Conservation (phyloP, 1,139 yeast genomes). For the Arxiozyma bovina region DNA sequence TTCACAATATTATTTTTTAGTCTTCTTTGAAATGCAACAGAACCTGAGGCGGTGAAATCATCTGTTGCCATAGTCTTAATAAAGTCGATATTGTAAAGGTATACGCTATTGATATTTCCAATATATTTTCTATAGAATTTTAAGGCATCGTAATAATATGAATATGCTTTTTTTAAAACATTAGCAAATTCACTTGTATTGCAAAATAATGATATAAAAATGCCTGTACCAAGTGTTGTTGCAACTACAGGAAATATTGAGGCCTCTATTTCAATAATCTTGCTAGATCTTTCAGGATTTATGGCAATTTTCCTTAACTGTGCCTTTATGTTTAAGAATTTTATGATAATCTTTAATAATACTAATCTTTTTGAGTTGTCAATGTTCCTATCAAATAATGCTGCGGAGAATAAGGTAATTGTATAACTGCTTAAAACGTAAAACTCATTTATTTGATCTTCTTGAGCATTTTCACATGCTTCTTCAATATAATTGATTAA, state of each 20-base stretch:
- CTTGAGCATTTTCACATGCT: conserved; percentile 13
- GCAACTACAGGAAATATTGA: conserved; percentile 19
- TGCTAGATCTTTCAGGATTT: conserved; percentile 6
- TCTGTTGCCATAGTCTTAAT: conserved; percentile 48
- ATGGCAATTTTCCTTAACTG: conserved; percentile 15
- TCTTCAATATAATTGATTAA: conserved; percentile 19
- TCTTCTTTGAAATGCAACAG: conserved; percentile 67
- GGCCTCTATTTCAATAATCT: conserved; percentile 15
- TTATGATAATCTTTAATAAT: conserved; percentile 20
- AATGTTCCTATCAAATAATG: conserved; percentile 23
- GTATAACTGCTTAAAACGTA: conserved; percentile 22
- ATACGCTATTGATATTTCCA: conserved; percentile 15
- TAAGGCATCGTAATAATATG: conserved; percentile 14
- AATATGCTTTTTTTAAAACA: conserved; percentile 15
- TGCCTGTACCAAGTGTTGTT: conserved; percentile 25
- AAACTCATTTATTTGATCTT: conserved; percentile 13
- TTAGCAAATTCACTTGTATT: conserved; percentile 18
- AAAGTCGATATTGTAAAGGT: conserved; percentile 38
- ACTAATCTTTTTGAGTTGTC: conserved; percentile 21
- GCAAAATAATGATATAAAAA: conserved; percentile 23
- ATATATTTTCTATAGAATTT: conserved; percentile 16
- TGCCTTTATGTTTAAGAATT: conserved; percentile 19
- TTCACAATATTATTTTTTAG: conserved; percentile 48
- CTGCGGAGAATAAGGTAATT: conserved; percentile 24
- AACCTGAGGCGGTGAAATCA: conserved; percentile 60